These are phyloP conservation scores for Monosporascus sp. DNA, from an alignment of 2,329 filamentous ascomycete genomes.

Conservation along the genomic window DNA sequence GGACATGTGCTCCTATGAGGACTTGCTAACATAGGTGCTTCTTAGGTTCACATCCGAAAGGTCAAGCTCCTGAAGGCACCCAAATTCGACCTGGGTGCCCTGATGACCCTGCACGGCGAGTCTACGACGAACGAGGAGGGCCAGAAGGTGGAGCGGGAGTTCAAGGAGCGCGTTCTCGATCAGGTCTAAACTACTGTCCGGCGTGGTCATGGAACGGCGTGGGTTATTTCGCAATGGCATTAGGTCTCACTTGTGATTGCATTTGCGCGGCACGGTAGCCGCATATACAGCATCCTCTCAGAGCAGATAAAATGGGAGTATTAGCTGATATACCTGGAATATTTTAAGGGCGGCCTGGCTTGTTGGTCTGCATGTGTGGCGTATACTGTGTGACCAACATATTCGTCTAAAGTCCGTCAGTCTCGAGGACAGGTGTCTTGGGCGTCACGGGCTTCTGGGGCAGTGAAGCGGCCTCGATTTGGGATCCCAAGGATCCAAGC, in stretches of 20 bases:
- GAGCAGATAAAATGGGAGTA: conserved; percentile 30
- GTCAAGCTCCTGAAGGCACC: conserved; percentile 98
- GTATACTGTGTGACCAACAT: background rate
- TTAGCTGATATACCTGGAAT: conserved; percentile 31
- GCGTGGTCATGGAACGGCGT: conserved; percentile 39
- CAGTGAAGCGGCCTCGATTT: too few relatives aligned
- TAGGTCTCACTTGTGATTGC: conserved; percentile 44
- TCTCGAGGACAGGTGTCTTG: too few relatives aligned
- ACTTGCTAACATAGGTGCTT: conserved; percentile 29
- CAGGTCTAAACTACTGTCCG: conserved; percentile 67
- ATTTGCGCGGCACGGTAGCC: conserved; percentile 42
- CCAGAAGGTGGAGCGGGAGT: conserved; percentile 98
- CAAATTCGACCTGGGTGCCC: conserved; percentile 97
- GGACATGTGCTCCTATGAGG: background rate
- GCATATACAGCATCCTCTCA: conserved; percentile 29
- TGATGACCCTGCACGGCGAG: conserved; percentile 97
- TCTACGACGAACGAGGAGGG: conserved; percentile 92
- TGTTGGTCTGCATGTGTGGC: background rate
- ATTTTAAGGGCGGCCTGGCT: conserved; percentile 6
- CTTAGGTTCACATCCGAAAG: conserved; percentile 97
- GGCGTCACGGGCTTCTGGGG: too few relatives aligned
- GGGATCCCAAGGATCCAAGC: too few relatives aligned
- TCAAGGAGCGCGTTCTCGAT: conserved; percentile 96
- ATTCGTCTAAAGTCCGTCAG: too few relatives aligned
- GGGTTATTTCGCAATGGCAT: conserved; percentile 41